Conservation (phyloP, 352 stramenopile genomes). For the Globisporangium cylindrosporum region DNA sequence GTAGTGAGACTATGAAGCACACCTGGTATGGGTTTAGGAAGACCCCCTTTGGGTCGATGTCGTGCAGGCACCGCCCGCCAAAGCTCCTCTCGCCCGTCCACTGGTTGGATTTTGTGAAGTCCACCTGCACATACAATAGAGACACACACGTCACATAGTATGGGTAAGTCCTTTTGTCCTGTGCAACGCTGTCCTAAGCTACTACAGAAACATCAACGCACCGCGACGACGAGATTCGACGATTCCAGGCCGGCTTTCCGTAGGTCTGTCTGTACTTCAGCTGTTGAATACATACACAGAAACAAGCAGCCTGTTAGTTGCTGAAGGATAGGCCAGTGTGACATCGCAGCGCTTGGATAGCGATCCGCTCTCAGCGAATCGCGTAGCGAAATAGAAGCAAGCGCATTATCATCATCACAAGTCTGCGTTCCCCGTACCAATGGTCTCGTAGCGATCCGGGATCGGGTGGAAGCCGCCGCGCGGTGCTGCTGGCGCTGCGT, state of each 20-base stretch:
- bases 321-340: too few species aligned
- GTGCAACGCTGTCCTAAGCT: background rate
- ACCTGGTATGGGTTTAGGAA: conserved; percentile 70
- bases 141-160: too few species aligned
- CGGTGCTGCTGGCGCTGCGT: background rate
- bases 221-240: conserved; percentile 64
- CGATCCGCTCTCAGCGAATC: too few species aligned
- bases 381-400: background rate
- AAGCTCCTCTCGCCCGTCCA: conserved; percentile 70
- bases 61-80: conserved; percentile 51
- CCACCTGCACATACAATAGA: conserved; percentile 29
- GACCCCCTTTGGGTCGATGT: conserved; percentile 42
- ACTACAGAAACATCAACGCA: conserved; percentile 16
- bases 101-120: conserved; percentile 74
- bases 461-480: conserved; percentile 28
- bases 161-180: background rate
- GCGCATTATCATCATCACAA: too few species aligned
- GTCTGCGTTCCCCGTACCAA: conserved; percentile 27
- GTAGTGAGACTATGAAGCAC: conserved; percentile 5
- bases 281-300: conserved; percentile 8
- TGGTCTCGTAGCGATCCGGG: conserved; percentile 44
- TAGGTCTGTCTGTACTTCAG: conserved; percentile 27
- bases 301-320: too few species aligned
- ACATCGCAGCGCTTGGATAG: too few species aligned
- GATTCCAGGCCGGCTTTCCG: conserved; percentile 45